Evolutionary conservation across 495 filamentous ascomycete species (phyloP).

Genomic region (Bathelium albidoporum): DNA sequence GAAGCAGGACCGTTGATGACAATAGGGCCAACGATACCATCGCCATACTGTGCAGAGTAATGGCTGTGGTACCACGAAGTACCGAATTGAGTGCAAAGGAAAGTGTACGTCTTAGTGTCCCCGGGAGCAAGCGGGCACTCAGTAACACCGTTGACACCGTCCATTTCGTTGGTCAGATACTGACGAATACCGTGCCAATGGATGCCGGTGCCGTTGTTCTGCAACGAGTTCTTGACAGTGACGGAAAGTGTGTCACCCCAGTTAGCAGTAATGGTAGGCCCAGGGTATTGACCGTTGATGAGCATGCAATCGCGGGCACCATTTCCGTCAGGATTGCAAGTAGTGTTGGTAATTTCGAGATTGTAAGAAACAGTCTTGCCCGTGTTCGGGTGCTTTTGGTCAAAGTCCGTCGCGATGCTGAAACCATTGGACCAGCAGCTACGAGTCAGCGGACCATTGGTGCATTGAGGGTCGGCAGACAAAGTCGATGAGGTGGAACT

Average conservation of each 20-base stretch:
- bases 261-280: constrained; percentile 18
- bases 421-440: constrained; percentile 22
- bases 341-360: constrained; percentile 20
- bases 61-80: constrained; percentile 33
- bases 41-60: constrained; percentile 30
- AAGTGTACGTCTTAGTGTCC: constrained; percentile 27
- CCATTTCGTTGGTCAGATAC: constrained; percentile 21
- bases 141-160: constrained; percentile 30
- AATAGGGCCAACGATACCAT: constrained; percentile 29
- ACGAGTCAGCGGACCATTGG: constrained; percentile 16
- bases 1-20: constrained; percentile 30
- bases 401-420: constrained; percentile 25
- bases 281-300: constrained; percentile 25
- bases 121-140: constrained; percentile 32
- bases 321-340: constrained; percentile 21
- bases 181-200: constrained; percentile 36
- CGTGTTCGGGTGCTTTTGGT: constrained; percentile 18
- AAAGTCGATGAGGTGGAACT: not conserved
- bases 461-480: constrained; percentile 12
- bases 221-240: constrained; percentile 25
- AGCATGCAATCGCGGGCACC: constrained; percentile 13
- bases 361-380: constrained; percentile 18
- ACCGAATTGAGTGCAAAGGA: constrained; percentile 32
- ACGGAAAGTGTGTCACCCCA: constrained; percentile 29
- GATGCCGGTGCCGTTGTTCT: constrained; percentile 31